phyloP scores from a whole-genome alignment of 2,329 filamentous ascomycete genomes.

The Helicocarpus griseus region DNA sequence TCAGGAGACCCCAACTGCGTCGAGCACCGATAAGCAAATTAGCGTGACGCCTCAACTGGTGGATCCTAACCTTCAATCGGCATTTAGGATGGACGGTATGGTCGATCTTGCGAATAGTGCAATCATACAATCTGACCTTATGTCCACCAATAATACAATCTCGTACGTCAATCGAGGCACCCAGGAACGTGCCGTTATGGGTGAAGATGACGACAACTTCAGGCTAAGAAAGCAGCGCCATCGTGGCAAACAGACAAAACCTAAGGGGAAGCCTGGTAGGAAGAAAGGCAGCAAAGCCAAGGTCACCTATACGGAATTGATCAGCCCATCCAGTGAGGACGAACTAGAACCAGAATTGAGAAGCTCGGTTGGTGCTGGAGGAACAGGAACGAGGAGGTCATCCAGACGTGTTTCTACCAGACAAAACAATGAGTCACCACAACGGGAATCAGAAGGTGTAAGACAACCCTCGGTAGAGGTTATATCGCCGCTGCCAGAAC shows the following conservation, averaged over 20 bases:
- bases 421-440: not conserved
- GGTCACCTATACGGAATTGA: not conserved
- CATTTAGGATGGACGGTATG: not conserved
- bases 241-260: not conserved
- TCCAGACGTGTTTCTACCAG: not conserved
- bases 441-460: not conserved
- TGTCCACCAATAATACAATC: not conserved
- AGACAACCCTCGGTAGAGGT: not conserved
- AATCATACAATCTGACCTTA: conserved; percentile 1
- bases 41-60: not conserved
- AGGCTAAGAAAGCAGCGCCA: not conserved
- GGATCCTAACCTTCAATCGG: not conserved
- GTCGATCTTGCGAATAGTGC: not conserved
- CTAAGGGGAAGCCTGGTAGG: not conserved
- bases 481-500: not conserved
- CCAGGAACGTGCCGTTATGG: not conserved
- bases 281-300: not conserved
- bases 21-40: not conserved
- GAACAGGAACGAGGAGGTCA: not conserved
- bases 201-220: not conserved
- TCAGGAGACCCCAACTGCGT: not conserved
- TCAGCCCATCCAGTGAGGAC: not conserved
- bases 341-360: not conserved
- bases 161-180: not conserved
- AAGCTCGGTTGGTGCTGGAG: not conserved